Evolutionary conservation across 83 land plant genomes (phyloP).

Genomic region (Diphasiastrum complanatum): DNA sequence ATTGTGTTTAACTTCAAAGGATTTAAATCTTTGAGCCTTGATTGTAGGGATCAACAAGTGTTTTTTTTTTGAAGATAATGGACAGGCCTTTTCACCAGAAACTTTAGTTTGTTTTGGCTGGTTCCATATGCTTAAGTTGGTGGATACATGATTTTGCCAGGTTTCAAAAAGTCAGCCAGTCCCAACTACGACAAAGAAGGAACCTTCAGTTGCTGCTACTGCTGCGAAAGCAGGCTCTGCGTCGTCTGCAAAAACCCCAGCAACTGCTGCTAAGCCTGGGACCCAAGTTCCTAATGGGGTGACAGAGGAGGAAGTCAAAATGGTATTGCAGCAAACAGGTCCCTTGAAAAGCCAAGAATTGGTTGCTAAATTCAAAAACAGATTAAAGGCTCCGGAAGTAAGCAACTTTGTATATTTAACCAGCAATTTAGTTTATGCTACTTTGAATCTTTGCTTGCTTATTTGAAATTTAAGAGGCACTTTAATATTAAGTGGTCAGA

Average conservation of each 20-base stretch:
- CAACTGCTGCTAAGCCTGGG: slow-evolving; percentile 27
- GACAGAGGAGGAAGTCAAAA: slow-evolving; percentile 81
- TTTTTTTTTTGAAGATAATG: slow-evolving; percentile 3
- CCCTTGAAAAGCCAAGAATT: slow-evolving; percentile 85
- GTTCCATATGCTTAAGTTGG: neutral
- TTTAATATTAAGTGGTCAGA: too few relatives aligned
- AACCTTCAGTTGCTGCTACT: too few relatives aligned
- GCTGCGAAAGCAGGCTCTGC: slow-evolving; percentile 19
- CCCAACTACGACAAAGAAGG: slow-evolving; percentile 32
- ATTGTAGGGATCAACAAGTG: neutral
- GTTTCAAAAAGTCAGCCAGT: neutral
- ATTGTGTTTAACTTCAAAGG: neutral
- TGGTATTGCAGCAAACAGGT: slow-evolving; percentile 49
- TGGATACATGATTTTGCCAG: neutral
- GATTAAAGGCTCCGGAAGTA: slow-evolving; percentile 66
- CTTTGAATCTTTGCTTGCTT: too few relatives aligned
- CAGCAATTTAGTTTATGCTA: too few relatives aligned
- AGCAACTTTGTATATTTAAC: too few relatives aligned
- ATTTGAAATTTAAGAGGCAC: too few relatives aligned
- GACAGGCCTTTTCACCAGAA: neutral
- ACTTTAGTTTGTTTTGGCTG: neutral
- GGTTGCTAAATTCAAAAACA: slow-evolving; percentile 64
- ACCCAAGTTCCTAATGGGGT: slow-evolving; percentile 50
- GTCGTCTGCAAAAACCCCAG: slow-evolving; percentile 27
- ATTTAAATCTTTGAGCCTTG: neutral